Conservation (phyloP, 2,329 filamentous ascomycete species). For the Colletotrichum sp. region DNA sequence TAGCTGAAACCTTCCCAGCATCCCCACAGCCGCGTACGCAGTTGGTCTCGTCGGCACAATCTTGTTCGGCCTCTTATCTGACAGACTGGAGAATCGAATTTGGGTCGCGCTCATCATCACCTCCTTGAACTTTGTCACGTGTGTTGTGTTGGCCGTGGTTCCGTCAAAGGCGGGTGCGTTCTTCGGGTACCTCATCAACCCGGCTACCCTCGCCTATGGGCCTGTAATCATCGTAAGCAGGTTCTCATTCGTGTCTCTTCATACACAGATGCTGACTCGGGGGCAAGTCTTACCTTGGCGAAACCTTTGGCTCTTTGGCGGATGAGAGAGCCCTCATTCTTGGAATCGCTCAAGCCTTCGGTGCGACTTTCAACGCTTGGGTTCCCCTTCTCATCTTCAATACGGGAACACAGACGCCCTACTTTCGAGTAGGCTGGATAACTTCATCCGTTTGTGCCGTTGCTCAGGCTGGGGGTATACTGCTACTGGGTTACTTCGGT, state of each 20-base stretch:
- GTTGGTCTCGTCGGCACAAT: neutral
- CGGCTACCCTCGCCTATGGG: neutral
- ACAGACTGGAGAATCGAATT: neutral
- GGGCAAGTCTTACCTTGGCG: neutral
- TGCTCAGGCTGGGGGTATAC: neutral
- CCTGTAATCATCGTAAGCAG: neutral
- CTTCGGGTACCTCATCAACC: neutral
- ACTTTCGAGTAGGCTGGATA: neutral
- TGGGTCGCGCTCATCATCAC: neutral
- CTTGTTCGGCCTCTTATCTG: neutral
- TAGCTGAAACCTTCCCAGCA: neutral
- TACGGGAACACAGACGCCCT: neutral
- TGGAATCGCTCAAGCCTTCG: neutral
- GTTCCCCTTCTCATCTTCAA: neutral
- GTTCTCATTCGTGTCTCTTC: neutral
- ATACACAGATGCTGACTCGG: neutral
- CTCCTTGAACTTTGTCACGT: neutral
- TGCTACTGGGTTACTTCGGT: neutral
- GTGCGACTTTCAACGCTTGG: neutral
- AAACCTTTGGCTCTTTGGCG: neutral
- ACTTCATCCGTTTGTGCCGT: neutral
- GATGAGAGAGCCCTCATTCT: neutral
- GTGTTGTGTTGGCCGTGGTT: neutral
- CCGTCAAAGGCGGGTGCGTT: neutral
- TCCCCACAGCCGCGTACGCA: neutral